These are phyloP conservation scores for Dothideomycetidae sp. DNA, from an alignment of 2,329 filamentous ascomycete genomes.

Conservation along the genomic window DNA sequence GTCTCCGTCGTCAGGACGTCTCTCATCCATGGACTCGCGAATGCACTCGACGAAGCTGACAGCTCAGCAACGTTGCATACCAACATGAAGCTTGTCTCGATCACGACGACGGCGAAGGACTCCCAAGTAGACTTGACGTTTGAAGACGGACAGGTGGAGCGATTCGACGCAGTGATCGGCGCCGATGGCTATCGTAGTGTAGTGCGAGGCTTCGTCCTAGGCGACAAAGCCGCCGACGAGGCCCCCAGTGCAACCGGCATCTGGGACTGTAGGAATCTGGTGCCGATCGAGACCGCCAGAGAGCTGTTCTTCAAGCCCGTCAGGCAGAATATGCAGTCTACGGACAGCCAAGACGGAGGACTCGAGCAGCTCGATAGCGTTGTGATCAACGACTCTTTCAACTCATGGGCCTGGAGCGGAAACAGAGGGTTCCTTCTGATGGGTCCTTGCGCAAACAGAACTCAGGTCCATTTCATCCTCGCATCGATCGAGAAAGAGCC, in stretches of 20 bases:
- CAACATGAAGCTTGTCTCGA: background rate
- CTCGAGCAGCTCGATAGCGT: background rate
- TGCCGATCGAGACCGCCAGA: background rate
- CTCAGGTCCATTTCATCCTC: no score
- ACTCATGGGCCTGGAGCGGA: background rate
- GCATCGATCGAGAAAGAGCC: background rate
- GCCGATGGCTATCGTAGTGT: background rate
- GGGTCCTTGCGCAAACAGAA: background rate
- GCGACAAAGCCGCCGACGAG: background rate
- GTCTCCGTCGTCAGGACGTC: background rate
- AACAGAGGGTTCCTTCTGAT: background rate
- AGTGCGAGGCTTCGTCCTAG: background rate
- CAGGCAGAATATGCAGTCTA: background rate
- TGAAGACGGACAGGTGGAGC: background rate
- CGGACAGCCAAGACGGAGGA: background rate
- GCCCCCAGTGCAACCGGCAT: background rate
- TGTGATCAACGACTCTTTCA: background rate
- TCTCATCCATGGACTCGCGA: background rate
- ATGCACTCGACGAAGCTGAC: background rate
- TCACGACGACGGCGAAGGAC: background rate
- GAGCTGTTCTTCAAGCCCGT: background rate
- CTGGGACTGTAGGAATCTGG: background rate
- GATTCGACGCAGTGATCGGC: background rate
- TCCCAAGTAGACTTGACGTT: background rate
- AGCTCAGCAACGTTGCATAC: background rate